A percentile compares a stretch with the other conserved stretches of the same genome.
Conservation (phyloP, 2,329 filamentous ascomycete species). For the Microdochium trichocladiopsis region DNA sequence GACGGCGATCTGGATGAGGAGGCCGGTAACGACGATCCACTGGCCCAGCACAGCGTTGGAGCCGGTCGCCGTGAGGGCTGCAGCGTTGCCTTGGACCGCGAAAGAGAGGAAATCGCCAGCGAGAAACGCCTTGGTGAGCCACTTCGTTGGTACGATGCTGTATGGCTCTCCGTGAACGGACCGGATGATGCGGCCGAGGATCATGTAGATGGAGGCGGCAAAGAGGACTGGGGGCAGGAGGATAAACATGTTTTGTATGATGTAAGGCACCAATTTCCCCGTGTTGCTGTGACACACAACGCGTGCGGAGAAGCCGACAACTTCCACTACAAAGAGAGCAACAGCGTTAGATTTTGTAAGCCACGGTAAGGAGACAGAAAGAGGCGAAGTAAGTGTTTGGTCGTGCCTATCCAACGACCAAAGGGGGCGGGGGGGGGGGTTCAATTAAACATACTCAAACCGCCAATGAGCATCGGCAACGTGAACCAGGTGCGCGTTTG, state of each 20-base stretch:
- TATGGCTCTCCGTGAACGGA: constrained; percentile 25
- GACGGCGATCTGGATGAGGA: constrained; percentile 49
- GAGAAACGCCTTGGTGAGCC: constrained; percentile 49
- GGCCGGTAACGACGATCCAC: constrained; percentile 46
- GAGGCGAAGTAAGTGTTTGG: background rate
- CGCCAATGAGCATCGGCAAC: constrained; percentile 38
- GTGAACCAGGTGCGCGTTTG: constrained; percentile 42
- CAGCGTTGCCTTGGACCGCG: constrained; percentile 38
- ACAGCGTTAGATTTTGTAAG: constrained; percentile 7
- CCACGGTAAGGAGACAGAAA: background rate
- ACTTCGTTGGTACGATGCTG: constrained; percentile 23
- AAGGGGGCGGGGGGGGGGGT: background rate
- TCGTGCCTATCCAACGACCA: background rate
- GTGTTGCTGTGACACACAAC: constrained; percentile 19
- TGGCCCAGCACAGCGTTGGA: constrained; percentile 28
- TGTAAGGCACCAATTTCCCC: constrained; percentile 25
- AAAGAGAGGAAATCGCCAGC: constrained; percentile 46
- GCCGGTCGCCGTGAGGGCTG: constrained; percentile 22
- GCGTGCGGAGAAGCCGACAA: constrained; percentile 31
- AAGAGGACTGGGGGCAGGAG: constrained; percentile 40
- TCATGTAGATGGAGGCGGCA: constrained; percentile 45
- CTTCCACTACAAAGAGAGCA: constrained; percentile 28
- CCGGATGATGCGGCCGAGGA: constrained; percentile 33
- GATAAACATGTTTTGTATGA: constrained; percentile 34
- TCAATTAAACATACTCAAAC: constrained; percentile 30